Base-by-base conservation (phyloP, 2,329 filamentous ascomycete genomes). In the Gaeumannomyces tritici region DNA sequence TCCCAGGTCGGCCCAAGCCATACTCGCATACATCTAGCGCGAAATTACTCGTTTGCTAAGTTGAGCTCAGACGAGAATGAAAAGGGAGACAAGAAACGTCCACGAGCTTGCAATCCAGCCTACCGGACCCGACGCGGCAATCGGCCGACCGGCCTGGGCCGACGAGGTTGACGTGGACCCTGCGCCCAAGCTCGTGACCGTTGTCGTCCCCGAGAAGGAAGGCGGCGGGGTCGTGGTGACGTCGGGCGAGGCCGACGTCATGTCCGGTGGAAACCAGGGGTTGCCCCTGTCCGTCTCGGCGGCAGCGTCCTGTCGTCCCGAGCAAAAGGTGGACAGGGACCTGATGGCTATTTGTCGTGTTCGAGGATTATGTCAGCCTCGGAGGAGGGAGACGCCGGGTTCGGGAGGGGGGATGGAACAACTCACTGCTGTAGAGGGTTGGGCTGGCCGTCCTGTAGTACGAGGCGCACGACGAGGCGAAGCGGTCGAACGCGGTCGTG, bases 401-500 rank as follows among this genome's bases (percentile, higher is more conserved):
- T 2, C 9, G 31, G 8, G 9, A 33, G 31, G 31, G 47, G 29
- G 5, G 28, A 24, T 7, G 15, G 26, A 31, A 18, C 28, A 24
- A 62, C 63, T 26, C 62, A 66, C 64, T 26, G 7, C 58, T 31
- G 60, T 69, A 70, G 12, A 67, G 63, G 2, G 31, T 28, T 0
- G 68, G 64, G 11, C 35, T 59, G 11, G 59, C 66, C 5, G 67
- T 70, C 59, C 61, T 59, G n/a, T 65, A 65, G 54, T 60, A 71
- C 1, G 61, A 42, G 24, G 60, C 66, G 35, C 71, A 72, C 11
- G 57, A 24, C 18, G 62, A 64, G 8, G 68, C 66, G 47, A 66
- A 70, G 62, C 66, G 63, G 58, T 72, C 66, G 15, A 71, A 64
- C 0, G 58, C 60, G 2, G 70, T 71, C 51, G 68, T 68, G 60